Conservation (phyloP, 1,139 yeast genomes). For the Waltiozyma sp. region DNA sequence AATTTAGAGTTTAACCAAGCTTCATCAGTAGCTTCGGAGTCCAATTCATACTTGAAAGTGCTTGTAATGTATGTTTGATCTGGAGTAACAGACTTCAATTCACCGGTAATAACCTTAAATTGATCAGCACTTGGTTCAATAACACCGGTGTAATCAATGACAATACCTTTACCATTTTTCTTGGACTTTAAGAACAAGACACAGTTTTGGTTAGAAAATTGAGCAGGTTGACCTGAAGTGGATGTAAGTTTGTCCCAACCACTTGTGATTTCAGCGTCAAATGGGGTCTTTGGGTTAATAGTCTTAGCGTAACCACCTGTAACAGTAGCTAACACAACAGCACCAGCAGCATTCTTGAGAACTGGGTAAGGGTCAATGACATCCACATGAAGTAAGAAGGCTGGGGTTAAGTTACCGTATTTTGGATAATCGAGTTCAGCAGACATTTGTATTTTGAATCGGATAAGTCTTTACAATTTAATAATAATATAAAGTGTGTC, state of each 20-base stretch:
- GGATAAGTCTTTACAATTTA: too few species aligned
- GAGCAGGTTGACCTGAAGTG: slow-evolving; percentile 23
- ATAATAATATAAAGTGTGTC: too few species aligned
- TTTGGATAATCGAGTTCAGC: slow-evolving; percentile 1
- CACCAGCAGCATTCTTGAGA: slow-evolving; percentile 12
- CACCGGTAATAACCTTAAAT: slow-evolving; percentile 25
- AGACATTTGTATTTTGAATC: not conserved
- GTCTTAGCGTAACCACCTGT: slow-evolving; percentile 26
- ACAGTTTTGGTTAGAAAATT: slow-evolving; percentile 30
- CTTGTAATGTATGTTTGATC: slow-evolving; percentile 37
- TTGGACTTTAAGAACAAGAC: slow-evolving; percentile 32
- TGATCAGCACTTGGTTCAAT: slow-evolving; percentile 27
- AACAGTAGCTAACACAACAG: slow-evolving; percentile 19
- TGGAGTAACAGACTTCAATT: slow-evolving; percentile 24
- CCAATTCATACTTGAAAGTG: slow-evolving; percentile 33
- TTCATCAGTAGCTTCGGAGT: slow-evolving; percentile 30
- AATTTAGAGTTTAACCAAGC: slow-evolving; percentile 36
- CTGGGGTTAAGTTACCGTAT: slow-evolving; percentile 22
- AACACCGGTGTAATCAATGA: slow-evolving; percentile 35
- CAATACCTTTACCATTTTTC: slow-evolving; percentile 28
- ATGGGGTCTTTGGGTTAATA: slow-evolving; percentile 22
- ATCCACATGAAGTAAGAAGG: slow-evolving; percentile 23
- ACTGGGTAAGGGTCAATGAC: slow-evolving; percentile 20
- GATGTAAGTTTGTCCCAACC: slow-evolving; percentile 41
- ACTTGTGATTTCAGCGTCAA: slow-evolving; percentile 21